Conservation (phyloP, 495 filamentous ascomycete species). For the Penicillium canariense region DNA sequence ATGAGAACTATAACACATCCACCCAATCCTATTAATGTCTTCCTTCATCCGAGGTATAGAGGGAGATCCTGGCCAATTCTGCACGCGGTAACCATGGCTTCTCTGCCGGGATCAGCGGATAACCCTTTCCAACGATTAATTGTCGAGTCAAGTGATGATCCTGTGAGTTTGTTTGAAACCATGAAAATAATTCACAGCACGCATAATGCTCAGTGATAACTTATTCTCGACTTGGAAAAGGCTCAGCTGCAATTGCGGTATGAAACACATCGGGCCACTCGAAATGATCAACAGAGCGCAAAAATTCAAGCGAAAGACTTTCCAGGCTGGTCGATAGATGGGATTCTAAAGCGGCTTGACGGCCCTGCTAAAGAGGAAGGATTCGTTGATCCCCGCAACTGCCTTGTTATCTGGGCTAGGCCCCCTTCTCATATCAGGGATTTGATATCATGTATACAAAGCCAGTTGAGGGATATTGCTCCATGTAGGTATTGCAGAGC, state of each 20-base stretch:
- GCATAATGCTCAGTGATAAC: background rate
- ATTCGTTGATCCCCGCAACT: constrained; percentile 69
- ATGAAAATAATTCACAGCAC: background rate
- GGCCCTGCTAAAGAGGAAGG: constrained; percentile 60
- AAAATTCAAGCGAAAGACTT: constrained; percentile 67
- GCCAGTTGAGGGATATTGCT: constrained; percentile 53
- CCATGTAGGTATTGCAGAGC: constrained; percentile 58
- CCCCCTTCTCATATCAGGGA: constrained; percentile 63
- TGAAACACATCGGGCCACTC: constrained; percentile 60
- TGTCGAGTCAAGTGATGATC: constrained; percentile 52
- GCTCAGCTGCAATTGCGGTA: constrained; percentile 66
- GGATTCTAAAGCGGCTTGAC: constrained; percentile 63
- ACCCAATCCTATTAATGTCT: no score
- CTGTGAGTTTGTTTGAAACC: constrained; percentile 39
- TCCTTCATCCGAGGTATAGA: no score
- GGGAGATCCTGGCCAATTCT: no score
- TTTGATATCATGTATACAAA: constrained; percentile 64
- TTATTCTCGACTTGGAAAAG: constrained; percentile 22
- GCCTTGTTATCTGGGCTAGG: constrained; percentile 81
- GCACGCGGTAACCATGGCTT: no score
- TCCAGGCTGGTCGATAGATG: constrained; percentile 65
- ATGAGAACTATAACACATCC: background rate
- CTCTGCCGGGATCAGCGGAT: constrained; percentile 19
- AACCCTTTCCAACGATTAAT: constrained; percentile 79
- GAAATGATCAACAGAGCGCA: constrained; percentile 68